Evolutionary conservation across 1,284 basidiomycete genomes (phyloP).

Genomic region (Puccinia coronata): DNA sequence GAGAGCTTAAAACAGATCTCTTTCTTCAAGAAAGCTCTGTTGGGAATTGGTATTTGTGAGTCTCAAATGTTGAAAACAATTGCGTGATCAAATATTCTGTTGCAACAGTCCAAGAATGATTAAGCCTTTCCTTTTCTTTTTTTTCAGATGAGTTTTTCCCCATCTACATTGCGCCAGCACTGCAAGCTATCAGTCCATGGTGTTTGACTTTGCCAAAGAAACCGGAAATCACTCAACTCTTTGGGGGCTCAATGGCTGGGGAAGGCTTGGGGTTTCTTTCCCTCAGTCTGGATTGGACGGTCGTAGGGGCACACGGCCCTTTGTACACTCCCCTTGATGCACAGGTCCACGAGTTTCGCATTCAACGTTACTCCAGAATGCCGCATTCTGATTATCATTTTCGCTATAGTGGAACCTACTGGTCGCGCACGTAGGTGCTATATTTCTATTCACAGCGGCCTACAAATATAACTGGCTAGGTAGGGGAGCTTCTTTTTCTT

Average conservation of each 20-base stretch:
- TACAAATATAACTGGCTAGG: slow-evolving; percentile 46
- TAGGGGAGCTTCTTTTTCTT: not conserved
- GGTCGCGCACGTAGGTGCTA: slow-evolving; percentile 35
- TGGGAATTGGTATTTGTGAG: slow-evolving; percentile 30
- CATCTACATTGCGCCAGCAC: slow-evolving; percentile 39
- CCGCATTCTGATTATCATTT: not conserved
- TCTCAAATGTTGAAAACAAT: not conserved
- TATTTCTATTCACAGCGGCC: slow-evolving; percentile 43
- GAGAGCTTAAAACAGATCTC: slow-evolving; percentile 23
- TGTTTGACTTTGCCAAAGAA: slow-evolving; percentile 33
- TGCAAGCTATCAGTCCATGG: slow-evolving; percentile 49
- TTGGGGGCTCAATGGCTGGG: slow-evolving; percentile 37
- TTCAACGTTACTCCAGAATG: not conserved
- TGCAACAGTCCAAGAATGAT: not conserved
- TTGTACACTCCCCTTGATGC: slow-evolving; percentile 45
- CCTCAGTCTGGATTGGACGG: slow-evolving; percentile 39
- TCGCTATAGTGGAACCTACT: slow-evolving; percentile 42
- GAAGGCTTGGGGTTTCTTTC: slow-evolving; percentile 43
- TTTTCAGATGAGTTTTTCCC: slow-evolving; percentile 42
- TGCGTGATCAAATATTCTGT: not conserved
- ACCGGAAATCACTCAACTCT: slow-evolving; percentile 20
- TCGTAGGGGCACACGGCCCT: slow-evolving; percentile 42
- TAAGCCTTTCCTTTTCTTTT: not conserved
- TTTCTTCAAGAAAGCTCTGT: slow-evolving; percentile 43
- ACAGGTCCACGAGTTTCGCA: slow-evolving; percentile 18